Percentiles rank a stretch among this genome's conserved stretches.
Conservation (phyloP, 768 basidiomycete species). For the Russula emetica region DNA sequence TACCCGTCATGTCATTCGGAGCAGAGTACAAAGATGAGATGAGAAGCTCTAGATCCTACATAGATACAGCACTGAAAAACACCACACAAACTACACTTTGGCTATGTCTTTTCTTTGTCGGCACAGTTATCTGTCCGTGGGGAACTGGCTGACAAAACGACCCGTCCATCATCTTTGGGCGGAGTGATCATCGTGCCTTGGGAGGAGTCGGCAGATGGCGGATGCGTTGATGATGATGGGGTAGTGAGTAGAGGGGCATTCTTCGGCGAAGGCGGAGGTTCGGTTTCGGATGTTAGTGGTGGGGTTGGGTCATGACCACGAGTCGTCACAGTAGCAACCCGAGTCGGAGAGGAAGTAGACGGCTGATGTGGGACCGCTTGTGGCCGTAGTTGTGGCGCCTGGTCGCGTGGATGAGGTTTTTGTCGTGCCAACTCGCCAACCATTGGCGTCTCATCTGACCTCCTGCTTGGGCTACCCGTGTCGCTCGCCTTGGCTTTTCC, state of each 20-base stretch:
- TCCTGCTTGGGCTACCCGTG: neutral
- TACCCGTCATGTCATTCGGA: too few relatives aligned
- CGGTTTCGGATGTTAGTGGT: neutral
- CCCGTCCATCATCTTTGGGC: slow-evolving; percentile 7
- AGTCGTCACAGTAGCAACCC: neutral
- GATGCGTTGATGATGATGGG: neutral
- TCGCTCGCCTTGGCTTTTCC: slow-evolving; percentile 17
- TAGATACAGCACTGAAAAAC: slow-evolving; percentile 23
- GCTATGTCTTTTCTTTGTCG: slow-evolving; percentile 6
- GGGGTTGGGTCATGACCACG: slow-evolving; percentile 6
- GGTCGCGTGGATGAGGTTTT: neutral
- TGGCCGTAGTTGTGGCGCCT: neutral
- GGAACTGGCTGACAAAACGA: neutral
- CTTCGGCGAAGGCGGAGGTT: neutral
- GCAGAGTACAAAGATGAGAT: slow-evolving; percentile 14
- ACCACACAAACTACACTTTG: neutral
- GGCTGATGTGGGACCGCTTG: neutral
- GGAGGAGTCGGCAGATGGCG: neutral
- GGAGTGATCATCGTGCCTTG: neutral
- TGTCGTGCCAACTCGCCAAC: neutral
- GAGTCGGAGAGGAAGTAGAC: neutral
- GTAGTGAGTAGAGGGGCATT: neutral
- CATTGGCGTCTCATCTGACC: neutral
- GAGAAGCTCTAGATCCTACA: slow-evolving; percentile 24
- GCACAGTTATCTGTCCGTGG: slow-evolving; percentile 5